Percentiles rank a stretch among this genome's conserved stretches.
Evolutionary conservation across 176 grass and related monocot genomes (phyloP).

Genomic region (Paspalum vaginatum): DNA sequence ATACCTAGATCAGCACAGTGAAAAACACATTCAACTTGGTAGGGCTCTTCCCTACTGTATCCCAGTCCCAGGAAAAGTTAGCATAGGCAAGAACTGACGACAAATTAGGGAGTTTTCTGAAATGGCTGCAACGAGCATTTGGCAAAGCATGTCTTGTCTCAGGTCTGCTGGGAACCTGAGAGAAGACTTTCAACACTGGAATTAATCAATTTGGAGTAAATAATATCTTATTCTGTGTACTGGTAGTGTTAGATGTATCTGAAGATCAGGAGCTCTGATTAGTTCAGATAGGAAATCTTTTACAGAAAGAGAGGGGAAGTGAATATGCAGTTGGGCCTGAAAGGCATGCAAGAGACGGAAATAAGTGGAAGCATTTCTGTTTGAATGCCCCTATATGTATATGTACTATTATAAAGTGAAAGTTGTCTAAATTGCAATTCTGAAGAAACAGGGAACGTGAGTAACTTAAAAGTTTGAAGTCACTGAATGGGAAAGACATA

Average conservation of each 20-base stretch:
- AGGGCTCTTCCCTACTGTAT: constrained; percentile 20
- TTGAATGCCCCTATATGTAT: constrained; percentile 11
- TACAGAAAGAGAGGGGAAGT: constrained; percentile 1
- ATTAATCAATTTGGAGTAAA: constrained; percentile 16
- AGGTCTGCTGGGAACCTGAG: neutral
- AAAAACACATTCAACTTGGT: constrained; percentile 24
- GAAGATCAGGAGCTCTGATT: neutral
- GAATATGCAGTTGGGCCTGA: constrained; percentile 17
- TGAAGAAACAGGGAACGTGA: constrained; percentile 4
- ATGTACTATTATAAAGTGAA: constrained; percentile 9
- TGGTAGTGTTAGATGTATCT: neutral
- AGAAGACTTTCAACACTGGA: constrained; percentile 6
- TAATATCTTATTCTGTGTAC: constrained; percentile 6
- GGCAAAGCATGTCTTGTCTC: neutral
- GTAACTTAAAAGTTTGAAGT: neutral
- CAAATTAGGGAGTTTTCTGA: constrained; percentile 13
- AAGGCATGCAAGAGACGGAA: constrained; percentile 12
- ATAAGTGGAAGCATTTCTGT: neutral
- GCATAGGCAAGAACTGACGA: neutral
- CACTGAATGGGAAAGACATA: constrained; percentile 5
- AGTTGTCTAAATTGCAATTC: constrained; percentile 13
- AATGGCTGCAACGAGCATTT: constrained; percentile 10
- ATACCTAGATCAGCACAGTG: constrained; percentile 9
- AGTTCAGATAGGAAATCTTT: constrained; percentile 27
- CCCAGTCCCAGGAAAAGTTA: constrained; percentile 23